Conservation (phyloP, 495 filamentous ascomycete genomes). For the Entonaema liquescens region DNA sequence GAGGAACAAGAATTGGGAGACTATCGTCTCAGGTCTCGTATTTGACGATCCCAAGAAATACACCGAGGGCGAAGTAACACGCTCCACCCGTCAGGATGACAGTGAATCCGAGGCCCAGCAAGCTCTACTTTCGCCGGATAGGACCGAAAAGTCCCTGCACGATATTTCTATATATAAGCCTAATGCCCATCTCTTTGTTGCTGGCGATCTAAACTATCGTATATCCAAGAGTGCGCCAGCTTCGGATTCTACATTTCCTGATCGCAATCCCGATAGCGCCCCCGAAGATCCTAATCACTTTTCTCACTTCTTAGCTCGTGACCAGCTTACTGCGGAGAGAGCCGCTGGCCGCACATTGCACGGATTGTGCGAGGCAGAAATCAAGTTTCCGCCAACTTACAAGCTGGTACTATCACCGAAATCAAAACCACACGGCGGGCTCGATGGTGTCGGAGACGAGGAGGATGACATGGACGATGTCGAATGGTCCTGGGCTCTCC, state of each 20-base stretch:
- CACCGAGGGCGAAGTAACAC: slow-evolving; percentile 28
- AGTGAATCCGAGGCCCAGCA: slow-evolving; percentile 41
- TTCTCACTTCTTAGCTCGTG: slow-evolving; percentile 67
- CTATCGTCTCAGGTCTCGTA: slow-evolving; percentile 78
- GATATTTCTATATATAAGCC: slow-evolving; percentile 72
- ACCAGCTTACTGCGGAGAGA: slow-evolving; percentile 80
- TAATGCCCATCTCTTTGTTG: slow-evolving; percentile 79
- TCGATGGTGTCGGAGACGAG: slow-evolving; percentile 38
- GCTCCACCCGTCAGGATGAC: slow-evolving; percentile 14
- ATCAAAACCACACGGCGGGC: slow-evolving; percentile 51
- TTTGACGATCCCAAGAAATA: slow-evolving; percentile 63
- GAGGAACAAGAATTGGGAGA: slow-evolving; percentile 86
- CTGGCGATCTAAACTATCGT: slow-evolving; percentile 95
- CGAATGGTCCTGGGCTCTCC: slow-evolving; percentile 76
- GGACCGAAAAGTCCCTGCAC: slow-evolving; percentile 43
- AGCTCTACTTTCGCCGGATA: slow-evolving; percentile 19
- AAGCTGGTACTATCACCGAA: slow-evolving; percentile 67
- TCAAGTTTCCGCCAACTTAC: slow-evolving; percentile 91
- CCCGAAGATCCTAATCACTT: slow-evolving; percentile 56
- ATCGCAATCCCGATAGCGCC: slow-evolving; percentile 56
- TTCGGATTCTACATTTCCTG: slow-evolving; percentile 62
- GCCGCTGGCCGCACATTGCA: slow-evolving; percentile 72
- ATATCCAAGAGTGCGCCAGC: slow-evolving; percentile 69
- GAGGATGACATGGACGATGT: slow-evolving; percentile 48
- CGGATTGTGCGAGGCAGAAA: slow-evolving; percentile 74